A percentile compares a stretch with the other conserved stretches of the same genome.
These are phyloP conservation scores for Coemansia sp. DNA, from an alignment of 192 early-diverging fungal species.

Conservation along the genomic window DNA sequence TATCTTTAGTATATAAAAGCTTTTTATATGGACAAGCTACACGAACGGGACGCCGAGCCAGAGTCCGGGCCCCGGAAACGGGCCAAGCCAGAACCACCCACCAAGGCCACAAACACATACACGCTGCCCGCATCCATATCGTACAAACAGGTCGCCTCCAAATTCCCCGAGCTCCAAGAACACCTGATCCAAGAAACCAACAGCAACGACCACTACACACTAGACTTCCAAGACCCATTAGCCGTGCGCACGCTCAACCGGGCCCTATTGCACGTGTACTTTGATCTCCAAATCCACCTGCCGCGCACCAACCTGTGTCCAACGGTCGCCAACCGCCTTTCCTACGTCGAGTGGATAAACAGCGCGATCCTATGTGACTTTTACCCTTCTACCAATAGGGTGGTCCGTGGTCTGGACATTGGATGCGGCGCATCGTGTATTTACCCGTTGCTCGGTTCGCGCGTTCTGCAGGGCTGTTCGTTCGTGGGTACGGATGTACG, in stretches of 20 bases:
- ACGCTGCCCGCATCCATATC: constrained; percentile 17
- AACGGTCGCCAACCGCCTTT: constrained; percentile 23
- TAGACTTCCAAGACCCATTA: constrained; percentile 20
- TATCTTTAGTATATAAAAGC: too few species aligned
- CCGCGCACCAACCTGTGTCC: constrained; percentile 35
- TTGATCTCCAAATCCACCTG: constrained; percentile 25
- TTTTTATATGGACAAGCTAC: not conserved
- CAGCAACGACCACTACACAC: not conserved
- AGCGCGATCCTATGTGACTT: constrained; percentile 11
- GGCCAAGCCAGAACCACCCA: not conserved
- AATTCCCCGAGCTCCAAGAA: constrained; percentile 10
- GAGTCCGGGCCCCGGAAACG: not conserved
- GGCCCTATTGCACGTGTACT: constrained; percentile 32
- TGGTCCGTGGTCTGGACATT: constrained; percentile 25
- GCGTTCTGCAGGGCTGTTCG: constrained; percentile 57
- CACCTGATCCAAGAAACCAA: constrained; percentile 14
- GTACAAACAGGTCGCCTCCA: constrained; percentile 11
- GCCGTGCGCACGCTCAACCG: constrained; percentile 30
- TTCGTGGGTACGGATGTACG: constrained; percentile 82
- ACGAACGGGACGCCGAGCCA: not conserved
- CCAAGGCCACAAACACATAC: constrained; percentile 7
- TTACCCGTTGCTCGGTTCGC: constrained; percentile 79
- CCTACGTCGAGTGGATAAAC: constrained; percentile 34
- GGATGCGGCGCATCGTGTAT: constrained; percentile 91
- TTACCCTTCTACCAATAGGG: not conserved